Conservation (phyloP, 805 yeast genomes). For the Trichomonascus vanleenenianus region DNA sequence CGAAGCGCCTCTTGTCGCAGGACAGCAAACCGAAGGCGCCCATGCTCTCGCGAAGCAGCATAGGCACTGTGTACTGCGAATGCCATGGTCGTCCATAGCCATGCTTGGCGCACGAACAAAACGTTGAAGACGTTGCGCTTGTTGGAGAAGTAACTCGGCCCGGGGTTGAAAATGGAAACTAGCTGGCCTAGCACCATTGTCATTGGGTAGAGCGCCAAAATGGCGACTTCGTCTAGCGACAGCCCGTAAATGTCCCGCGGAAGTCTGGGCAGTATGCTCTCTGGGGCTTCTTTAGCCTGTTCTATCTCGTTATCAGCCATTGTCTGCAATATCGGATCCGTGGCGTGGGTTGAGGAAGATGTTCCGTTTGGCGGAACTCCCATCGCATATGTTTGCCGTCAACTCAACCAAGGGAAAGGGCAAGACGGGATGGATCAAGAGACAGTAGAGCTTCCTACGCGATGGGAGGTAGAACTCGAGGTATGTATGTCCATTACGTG, state of each 20-base stretch:
- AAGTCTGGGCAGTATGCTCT: slow-evolving; percentile 2
- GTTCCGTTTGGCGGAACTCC: too few relatives aligned
- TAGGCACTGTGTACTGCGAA: slow-evolving; percentile 19
- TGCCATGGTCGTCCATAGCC: slow-evolving; percentile 76
- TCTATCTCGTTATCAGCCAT: slow-evolving; percentile 3
- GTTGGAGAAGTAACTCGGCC: slow-evolving; percentile 27
- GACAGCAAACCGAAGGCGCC: background rate
- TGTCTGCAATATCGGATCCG: too few relatives aligned
- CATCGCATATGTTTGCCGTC: too few relatives aligned
- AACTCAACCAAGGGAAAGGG: too few relatives aligned
- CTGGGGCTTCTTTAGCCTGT: slow-evolving; percentile 3
- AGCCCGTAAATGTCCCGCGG: slow-evolving; percentile 3
- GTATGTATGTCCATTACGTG: slow-evolving; percentile 28
- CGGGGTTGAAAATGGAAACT: slow-evolving; percentile 13
- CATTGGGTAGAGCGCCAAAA: slow-evolving; percentile 20
- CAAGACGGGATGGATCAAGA: slow-evolving; percentile 2
- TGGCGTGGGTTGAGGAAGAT: too few relatives aligned
- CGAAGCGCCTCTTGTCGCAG: slow-evolving; percentile 24
- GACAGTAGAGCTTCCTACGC: slow-evolving; percentile 45
- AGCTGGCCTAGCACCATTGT: slow-evolving; percentile 22
- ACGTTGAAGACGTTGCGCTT: slow-evolving; percentile 67
- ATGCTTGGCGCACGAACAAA: slow-evolving; percentile 77
- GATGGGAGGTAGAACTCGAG: slow-evolving; percentile 87
- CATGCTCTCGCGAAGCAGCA: background rate
- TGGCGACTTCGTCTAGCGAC: slow-evolving; percentile 7